Percentiles rank a stretch among this genome's conserved stretches.
Evolutionary conservation across 257 asterid species (phyloP).

Genomic region (Scutellaria barbata): DNA sequence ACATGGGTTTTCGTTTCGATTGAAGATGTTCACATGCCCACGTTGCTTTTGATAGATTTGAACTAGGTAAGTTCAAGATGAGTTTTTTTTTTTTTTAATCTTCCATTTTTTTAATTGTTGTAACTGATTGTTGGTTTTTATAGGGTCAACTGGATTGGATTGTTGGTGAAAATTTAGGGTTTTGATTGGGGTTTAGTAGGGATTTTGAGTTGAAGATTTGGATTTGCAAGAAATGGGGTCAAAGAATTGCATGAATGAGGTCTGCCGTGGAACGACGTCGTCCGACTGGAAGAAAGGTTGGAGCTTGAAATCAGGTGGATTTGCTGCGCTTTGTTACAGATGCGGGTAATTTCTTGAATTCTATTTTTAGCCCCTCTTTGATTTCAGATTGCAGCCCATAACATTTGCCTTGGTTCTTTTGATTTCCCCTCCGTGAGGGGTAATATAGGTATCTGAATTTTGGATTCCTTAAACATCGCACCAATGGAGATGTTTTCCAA

Average conservation of each 20-base stretch:
- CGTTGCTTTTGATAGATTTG: constrained; percentile 55
- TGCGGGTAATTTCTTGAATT: constrained; percentile 80
- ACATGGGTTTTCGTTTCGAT: constrained; percentile 36
- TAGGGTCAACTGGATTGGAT: constrained; percentile 49
- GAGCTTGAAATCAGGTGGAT: constrained; percentile 90
- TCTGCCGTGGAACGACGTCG: constrained; percentile 82
- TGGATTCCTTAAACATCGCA: constrained; percentile 48
- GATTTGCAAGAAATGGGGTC: constrained; percentile 68
- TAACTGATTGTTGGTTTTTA: constrained; percentile 31
- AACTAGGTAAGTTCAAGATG: constrained; percentile 41
- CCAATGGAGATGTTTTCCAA: constrained; percentile 24
- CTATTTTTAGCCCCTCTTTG: constrained; percentile 33
- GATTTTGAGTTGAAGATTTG: constrained; percentile 41
- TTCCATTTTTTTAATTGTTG: background rate
- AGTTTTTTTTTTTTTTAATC: background rate
- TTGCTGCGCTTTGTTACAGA: constrained; percentile 70
- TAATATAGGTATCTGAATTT: constrained; percentile 44
- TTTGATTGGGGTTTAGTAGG: constrained; percentile 45
- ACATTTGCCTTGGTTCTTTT: background rate
- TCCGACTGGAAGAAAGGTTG: constrained; percentile 90
- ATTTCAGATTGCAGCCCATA: constrained; percentile 22
- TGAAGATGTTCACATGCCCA: constrained; percentile 54
- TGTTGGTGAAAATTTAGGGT: constrained; percentile 54
- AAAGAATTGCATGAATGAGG: constrained; percentile 84
- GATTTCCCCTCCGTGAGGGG: constrained; percentile 43